Base-by-base conservation (phyloP, 139 green algal genomes). In the Astrephomene gubernaculifera region DNA sequence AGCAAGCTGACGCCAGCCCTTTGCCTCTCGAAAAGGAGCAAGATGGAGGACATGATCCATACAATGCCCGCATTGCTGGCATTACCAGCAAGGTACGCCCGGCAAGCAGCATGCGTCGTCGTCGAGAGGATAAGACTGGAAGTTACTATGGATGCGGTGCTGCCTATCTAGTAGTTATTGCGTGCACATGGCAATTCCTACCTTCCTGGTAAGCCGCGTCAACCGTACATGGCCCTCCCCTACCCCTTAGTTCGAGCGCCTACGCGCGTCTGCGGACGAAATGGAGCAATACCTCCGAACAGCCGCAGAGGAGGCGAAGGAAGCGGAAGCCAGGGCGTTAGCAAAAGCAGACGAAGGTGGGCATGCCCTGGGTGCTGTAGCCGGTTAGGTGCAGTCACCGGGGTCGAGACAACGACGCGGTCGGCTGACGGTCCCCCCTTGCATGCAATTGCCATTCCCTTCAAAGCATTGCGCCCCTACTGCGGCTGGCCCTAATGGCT, bases 271-370 rank as follows among this genome's bases (percentile, higher is more conserved):
- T 17, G 85, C 88, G n/a, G 85, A 89, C 19, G 57, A 88, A 29
- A 64, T 92, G 63, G 81, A 92, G 79, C 57, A 69, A 19, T 92
- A 92, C 75, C 61, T 92, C 0, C 43, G 85, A 21, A 21, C 74
- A 35, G 65, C 57, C 24, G 82, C 87, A 10, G 52, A 87, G 33
- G 39, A 82, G 41, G 89, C 86, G 38, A 90, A 90, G 86, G 82
- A 89, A 22, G 86, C 78, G 17, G 86, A 92, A 41, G 78, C 82
- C 0, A 53, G 80, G 57, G 79, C 86, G 27, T 68, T 90, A n/a
- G 86, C 86, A 22, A 65, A 83, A 44, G 89, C 89, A 57, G 89
- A 89, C 45, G 44, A 79, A 80, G 81, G 89, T 88, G 10, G 2
- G 60, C 19, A 14, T 60, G 52, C 21, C 33, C 72, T 41, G 38